Evolutionary conservation across 177 flowering plant species (phyloP).

Genomic region (Vitis hybrid): DNA sequence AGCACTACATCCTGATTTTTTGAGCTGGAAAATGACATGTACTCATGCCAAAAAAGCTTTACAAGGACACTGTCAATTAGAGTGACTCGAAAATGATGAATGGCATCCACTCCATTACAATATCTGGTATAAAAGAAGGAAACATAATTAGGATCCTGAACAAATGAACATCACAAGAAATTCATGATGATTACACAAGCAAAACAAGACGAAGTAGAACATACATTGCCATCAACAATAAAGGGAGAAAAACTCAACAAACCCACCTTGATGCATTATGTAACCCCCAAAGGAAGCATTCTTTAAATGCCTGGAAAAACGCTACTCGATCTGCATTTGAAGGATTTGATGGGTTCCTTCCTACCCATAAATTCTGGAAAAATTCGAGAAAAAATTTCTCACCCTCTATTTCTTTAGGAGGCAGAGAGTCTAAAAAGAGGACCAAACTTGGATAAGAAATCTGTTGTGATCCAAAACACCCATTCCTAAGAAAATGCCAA

Average conservation of each 20-base stretch:
- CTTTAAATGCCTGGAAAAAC: constrained; percentile 67
- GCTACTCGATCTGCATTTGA: constrained; percentile 46
- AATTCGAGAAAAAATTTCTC: constrained; percentile 65
- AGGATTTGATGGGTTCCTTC: constrained; percentile 50
- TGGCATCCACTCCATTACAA: constrained; percentile 42
- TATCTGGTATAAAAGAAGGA: constrained; percentile 46
- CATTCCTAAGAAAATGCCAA: constrained; percentile 79
- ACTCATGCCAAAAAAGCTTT: constrained; percentile 77
- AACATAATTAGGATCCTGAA: neutral
- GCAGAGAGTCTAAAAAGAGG: constrained; percentile 60
- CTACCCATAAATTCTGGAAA: constrained; percentile 82
- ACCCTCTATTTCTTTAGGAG: constrained; percentile 51
- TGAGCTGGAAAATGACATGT: constrained; percentile 25
- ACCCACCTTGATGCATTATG: constrained; percentile 73
- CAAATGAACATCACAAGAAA: neutral
- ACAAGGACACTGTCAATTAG: constrained; percentile 61
- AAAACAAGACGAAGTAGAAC: neutral
- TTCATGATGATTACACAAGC: neutral
- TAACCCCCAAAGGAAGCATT: constrained; percentile 81
- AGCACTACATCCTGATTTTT: constrained; percentile 28
- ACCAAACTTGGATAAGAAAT: constrained; percentile 80
- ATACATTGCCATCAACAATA: neutral
- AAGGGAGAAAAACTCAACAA: constrained; percentile 4
- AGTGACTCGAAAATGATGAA: constrained; percentile 36
- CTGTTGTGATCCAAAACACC: constrained; percentile 94